A percentile compares a stretch with the other conserved stretches of the same genome.
These are phyloP conservation scores for Penicillium mononematosum DNA, from an alignment of 495 filamentous ascomycete genomes.

Conservation along the genomic window DNA sequence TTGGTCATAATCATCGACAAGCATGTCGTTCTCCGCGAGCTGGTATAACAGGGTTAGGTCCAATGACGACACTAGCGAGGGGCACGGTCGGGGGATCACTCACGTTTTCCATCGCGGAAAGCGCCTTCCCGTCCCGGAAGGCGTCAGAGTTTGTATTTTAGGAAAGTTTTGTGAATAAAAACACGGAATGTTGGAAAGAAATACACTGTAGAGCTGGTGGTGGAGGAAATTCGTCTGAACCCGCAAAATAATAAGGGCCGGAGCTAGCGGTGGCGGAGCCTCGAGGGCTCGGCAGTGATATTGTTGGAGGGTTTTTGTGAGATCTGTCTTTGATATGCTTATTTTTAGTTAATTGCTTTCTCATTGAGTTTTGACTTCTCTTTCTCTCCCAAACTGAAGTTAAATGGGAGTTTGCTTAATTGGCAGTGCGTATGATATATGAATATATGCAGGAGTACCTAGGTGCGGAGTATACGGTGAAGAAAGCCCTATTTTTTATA, in stretches of 20 bases:
- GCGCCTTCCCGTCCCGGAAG: constrained; percentile 32
- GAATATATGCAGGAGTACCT: background rate
- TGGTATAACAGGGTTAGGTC: constrained; percentile 30
- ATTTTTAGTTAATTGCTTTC: no score
- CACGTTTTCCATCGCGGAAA: constrained; percentile 51
- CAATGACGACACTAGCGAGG: constrained; percentile 30
- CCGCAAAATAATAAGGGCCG: constrained; percentile 25
- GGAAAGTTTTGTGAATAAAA: background rate
- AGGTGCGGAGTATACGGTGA: background rate
- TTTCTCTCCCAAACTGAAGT: background rate
- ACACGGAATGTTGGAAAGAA: constrained; percentile 16
- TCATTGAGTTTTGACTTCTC: background rate
- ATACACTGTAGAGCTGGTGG: constrained; percentile 12
- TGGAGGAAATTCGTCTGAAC: constrained; percentile 33
- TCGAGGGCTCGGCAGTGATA: constrained; percentile 23
- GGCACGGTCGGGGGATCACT: constrained; percentile 28
- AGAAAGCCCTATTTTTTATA: background rate
- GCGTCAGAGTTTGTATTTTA: constrained; percentile 23
- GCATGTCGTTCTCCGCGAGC: constrained; percentile 59
- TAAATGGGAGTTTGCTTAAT: background rate
- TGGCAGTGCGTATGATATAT: constrained; percentile 1
- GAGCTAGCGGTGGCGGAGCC: constrained; percentile 37
- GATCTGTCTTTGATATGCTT: background rate
- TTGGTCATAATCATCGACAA: constrained; percentile 69
- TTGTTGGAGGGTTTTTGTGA: background rate